A percentile compares a stretch with the other conserved stretches of the same genome.
Evolutionary conservation across 192 early-diverging fungal genomes (phyloP).

Genomic region (Coemansia sp.): DNA sequence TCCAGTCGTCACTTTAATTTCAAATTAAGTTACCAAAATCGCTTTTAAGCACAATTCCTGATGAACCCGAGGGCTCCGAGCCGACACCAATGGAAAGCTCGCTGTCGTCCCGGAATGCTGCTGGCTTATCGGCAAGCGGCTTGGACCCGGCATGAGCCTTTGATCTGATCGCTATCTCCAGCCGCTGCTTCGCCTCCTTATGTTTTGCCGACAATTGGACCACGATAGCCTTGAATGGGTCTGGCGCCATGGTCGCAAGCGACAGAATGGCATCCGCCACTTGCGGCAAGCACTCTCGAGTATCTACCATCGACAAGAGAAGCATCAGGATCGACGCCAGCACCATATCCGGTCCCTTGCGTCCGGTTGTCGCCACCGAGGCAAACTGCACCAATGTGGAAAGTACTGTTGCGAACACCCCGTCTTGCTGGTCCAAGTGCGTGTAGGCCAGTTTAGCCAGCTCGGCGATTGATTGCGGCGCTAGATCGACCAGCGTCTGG

Average conservation of each 20-base stretch:
- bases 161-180: conserved; percentile 32
- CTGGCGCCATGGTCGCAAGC: conserved; percentile 20
- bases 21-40: conserved; percentile 33
- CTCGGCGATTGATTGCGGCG: conserved; percentile 11
- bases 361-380: background rate
- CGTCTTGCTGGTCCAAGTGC: background rate
- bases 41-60: conserved; percentile 23
- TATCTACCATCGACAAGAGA: conserved; percentile 31
- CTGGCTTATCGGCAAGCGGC: no score
- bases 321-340: conserved; percentile 38
- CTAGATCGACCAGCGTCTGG: background rate
- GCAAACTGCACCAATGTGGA: conserved; percentile 13
- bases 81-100: no score
- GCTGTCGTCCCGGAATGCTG: no score
- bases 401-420: background rate
- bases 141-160: background rate
- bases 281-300: background rate
- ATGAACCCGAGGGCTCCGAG: no score
- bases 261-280: conserved; percentile 24
- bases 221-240: conserved; percentile 19
- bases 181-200: conserved; percentile 20
- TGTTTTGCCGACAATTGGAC: conserved; percentile 20
- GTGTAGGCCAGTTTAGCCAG: conserved; percentile 12
- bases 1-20: background rate
- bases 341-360: background rate